These are phyloP conservation scores for Xylariaceae sp. DNA, from an alignment of 2,329 filamentous ascomycete species.

Conservation along the genomic window DNA sequence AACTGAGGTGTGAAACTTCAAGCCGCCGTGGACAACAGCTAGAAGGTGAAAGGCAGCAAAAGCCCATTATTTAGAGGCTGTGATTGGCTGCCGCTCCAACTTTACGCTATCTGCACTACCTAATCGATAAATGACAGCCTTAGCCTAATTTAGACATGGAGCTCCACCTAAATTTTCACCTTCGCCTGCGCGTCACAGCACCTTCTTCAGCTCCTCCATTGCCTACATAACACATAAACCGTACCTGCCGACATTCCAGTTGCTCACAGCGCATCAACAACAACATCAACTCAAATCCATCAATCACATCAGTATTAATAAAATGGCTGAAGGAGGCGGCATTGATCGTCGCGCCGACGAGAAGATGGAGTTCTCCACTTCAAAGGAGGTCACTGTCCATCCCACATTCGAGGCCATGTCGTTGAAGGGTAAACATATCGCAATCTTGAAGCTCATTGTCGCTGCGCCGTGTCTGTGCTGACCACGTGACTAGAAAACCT, in stretches of 20 bases:
- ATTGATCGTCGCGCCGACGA: constrained; percentile 93
- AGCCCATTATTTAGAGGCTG: too few species aligned
- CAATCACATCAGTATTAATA: constrained; percentile 31
- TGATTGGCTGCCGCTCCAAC: too few species aligned
- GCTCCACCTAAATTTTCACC: too few species aligned
- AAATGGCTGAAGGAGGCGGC: constrained; percentile 75
- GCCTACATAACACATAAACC: too few species aligned
- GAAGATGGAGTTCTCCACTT: constrained; percentile 96
- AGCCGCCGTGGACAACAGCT: too few species aligned
- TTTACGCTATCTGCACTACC: too few species aligned
- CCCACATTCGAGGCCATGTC: constrained; percentile 96
- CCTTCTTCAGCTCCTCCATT: too few species aligned
- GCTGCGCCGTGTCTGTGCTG: constrained; percentile 5
- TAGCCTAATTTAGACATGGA: too few species aligned
- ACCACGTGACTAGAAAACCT: constrained; percentile 66
- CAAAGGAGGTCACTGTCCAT: constrained; percentile 93
- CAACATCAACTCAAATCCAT: background rate
- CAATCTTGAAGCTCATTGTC: background rate
- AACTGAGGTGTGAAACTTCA: too few species aligned
- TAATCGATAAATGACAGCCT: too few species aligned
- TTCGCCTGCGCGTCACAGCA: too few species aligned
- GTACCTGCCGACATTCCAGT: background rate
- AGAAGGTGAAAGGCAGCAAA: too few species aligned
- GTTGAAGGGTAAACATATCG: constrained; percentile 63
- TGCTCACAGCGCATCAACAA: background rate